Percentiles rank a stretch among this genome's conserved stretches.
Conservation (phyloP, 768 basidiomycete species). For the Mycena kentingensis region DNA sequence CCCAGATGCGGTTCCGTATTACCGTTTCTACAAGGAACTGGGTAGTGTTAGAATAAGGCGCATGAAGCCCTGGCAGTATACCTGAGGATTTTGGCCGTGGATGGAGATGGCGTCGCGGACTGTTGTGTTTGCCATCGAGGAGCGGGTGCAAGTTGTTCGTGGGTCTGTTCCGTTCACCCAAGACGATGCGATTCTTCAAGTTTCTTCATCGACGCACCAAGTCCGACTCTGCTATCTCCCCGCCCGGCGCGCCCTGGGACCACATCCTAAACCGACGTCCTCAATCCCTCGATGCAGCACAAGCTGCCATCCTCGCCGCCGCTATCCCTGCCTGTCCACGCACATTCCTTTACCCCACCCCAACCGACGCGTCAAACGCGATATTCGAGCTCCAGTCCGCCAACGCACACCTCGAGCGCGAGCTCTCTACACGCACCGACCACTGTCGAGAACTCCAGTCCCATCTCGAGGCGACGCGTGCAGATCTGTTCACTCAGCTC, state of each 20-base stretch:
- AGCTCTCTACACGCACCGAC: constrained; percentile 7
- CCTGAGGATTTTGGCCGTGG: constrained; percentile 97
- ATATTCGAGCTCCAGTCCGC: constrained; percentile 27
- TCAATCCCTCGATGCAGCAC: constrained; percentile 22
- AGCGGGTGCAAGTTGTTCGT: constrained; percentile 21
- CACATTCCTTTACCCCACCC: constrained; percentile 28
- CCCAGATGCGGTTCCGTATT: constrained; percentile 94
- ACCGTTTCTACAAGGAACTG: constrained; percentile 95
- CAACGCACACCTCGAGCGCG: constrained; percentile 14
- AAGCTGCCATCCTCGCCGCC: constrained; percentile 16
- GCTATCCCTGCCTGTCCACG: constrained; percentile 19
- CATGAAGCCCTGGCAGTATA: constrained; percentile 36
- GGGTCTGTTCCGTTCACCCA: background rate
- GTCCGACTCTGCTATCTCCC: constrained; percentile 45
- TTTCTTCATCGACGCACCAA: constrained; percentile 50
- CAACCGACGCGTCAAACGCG: constrained; percentile 22
- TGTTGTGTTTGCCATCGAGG: constrained; percentile 97
- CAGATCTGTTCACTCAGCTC: constrained; percentile 21
- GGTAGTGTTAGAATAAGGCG: background rate
- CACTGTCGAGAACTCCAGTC: constrained; percentile 13
- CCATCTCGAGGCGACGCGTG: constrained; percentile 14
- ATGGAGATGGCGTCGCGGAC: constrained; percentile 83
- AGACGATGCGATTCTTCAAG: constrained; percentile 48
- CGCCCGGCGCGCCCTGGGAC: constrained; percentile 12
- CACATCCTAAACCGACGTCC: constrained; percentile 20